Conservation (phyloP, 192 early-diverging fungal species). For the Linderina pennispora region DNA sequence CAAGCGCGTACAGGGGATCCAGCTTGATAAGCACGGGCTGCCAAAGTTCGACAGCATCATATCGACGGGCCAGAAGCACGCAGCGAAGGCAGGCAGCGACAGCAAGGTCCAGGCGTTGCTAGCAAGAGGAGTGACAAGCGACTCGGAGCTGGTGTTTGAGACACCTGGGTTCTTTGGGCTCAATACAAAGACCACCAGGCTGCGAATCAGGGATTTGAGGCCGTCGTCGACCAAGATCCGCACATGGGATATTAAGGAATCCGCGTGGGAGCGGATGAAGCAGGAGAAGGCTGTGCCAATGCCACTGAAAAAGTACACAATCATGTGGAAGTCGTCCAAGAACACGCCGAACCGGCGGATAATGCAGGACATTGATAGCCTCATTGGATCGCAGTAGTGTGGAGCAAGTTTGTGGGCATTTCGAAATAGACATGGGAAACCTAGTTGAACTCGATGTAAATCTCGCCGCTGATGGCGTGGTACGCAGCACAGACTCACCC, state of each 20-base stretch:
- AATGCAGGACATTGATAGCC: constrained; percentile 34
- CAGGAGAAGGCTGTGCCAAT: constrained; percentile 5
- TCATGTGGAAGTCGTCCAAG: constrained; percentile 32
- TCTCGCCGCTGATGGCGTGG: constrained; percentile 26
- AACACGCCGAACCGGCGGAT: constrained; percentile 11
- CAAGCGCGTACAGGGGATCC: background rate
- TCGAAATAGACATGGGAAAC: background rate
- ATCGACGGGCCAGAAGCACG: background rate
- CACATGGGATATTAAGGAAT: constrained; percentile 34
- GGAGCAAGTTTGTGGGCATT: background rate
- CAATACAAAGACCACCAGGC: constrained; percentile 12
- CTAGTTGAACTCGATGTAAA: constrained; percentile 35
- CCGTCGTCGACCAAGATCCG: constrained; percentile 17
- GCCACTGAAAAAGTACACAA: constrained; percentile 29
- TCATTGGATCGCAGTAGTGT: constrained; percentile 12
- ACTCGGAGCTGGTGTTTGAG: constrained; percentile 31
- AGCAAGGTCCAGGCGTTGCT: too few relatives aligned
- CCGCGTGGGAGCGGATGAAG: constrained; percentile 2
- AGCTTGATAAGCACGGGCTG: constrained; percentile 24
- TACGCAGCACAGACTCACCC: constrained; percentile 23
- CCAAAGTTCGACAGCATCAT: constrained; percentile 42
- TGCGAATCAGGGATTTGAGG: constrained; percentile 19
- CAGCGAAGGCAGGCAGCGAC: constrained; percentile 5
- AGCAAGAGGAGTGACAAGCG: constrained; percentile 12
- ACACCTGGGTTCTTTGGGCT: constrained; percentile 35